Evolutionary conservation across 2,329 filamentous ascomycete genomes (phyloP), one percentile per base, ranked within the genome.

Genomic region (Fusarium duplospermum): DNA sequence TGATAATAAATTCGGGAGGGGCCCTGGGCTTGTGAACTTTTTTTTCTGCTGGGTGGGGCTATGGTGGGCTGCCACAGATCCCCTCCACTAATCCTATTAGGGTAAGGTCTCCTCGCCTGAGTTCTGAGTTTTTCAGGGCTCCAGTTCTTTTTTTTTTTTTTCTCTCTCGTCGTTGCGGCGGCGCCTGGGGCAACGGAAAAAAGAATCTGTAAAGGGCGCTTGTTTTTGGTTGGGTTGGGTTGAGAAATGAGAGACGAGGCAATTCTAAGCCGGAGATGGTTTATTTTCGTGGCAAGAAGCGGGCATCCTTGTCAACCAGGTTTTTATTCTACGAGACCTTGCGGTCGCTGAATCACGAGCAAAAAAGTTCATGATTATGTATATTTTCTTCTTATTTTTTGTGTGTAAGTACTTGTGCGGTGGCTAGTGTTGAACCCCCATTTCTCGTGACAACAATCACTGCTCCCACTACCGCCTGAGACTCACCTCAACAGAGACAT

Each of bases 11-110:
- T 79, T 81, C 80, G 79, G 73, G 76, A 74, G 77, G 75, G 74
- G 70, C 76, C 75, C 47, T 52, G 47, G 47, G 47, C 47, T 52
- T 77, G 76, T 77, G 73, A 80, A 80, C 78, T 52, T 52, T 52
- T 80, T 82, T 82, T 82, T 79, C 78, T 79, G 74, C 76, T 76
- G 68, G 62, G 71, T 71, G 77, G 76, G 74, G 74, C 70, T 62
- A 3, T 18, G 64, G 73, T 76, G 73, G 74, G 67, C 59, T 65
- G 70, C 67, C 52, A 60, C 62, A 70, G 73, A 75, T 79, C 73
- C 73, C 77, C 73, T 77, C 73, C 76, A 64, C 77, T 80, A 80
- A 69, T 9, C 75, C 64, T 20, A 36, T 70, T 62, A 50, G 8
- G 64, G 76, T 31, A 62, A 71, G 52, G 77, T 45, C 42, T 20